Evolutionary conservation across 176 grass and related monocot genomes (phyloP), one percentile per base, ranked within the genome.

Genomic region (Pontederia crassipes): DNA sequence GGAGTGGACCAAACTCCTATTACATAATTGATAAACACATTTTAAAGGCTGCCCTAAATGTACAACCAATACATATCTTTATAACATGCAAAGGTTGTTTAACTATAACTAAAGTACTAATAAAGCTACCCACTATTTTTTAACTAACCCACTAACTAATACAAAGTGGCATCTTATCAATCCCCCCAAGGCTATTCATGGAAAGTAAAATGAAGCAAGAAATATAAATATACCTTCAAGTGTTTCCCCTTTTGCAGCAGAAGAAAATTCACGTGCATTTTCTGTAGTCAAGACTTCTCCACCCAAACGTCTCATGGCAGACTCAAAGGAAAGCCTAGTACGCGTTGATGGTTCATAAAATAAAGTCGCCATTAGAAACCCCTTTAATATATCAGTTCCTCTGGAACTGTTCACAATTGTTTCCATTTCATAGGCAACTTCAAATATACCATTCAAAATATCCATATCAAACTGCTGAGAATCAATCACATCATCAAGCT

Each of bases 231-330:
- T 57, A 61, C 83, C 87, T 88, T 97, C 87, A 8, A 96, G 87
- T 9, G 92, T 96, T 78, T 96, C 92, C 12, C 92, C 92, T 76
- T 96, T 96, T 58, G 92, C 83, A 18, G 92, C 87, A 10, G 92
- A 96, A 2, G 92, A 96, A 77, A 96, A 96, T 77, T 90, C 92
- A n/a, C 92, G 79, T 16, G 92, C 92, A 61, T 91, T 97, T 72
- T 97, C 92, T n/a, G 92, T 97, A 55, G 92, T 97, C 65, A 97
- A 76, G 56, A 97, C 92, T 60, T 88, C 92, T 28, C 83, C 84
- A 13, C 87, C 87, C 26, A 97, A 84, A 28, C 87, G 54, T 54
- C 80, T 83, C 92, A 97, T 97, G 28, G 92, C 87, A 16, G 87
- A 85, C 66, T 90, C 83, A 76, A 96, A 96, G 15, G 87, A 90